Evolutionary conservation across 495 filamentous ascomycete genomes (phyloP), one percentile per base, ranked within the genome.

Genomic region (Massariosphaeria phaeospora): DNA sequence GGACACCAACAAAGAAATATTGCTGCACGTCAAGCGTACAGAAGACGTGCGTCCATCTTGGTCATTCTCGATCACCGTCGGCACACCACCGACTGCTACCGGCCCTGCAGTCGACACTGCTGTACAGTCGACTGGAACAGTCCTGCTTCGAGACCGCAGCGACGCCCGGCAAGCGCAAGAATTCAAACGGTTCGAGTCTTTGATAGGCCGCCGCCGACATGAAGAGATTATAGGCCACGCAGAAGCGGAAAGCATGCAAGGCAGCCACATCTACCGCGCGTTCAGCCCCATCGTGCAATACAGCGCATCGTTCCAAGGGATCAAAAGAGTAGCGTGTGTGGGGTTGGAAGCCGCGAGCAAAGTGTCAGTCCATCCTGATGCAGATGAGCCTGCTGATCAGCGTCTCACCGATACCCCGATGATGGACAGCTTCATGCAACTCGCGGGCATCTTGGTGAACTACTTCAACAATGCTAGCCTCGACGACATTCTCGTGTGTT

Each of bases 371-470:
- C 35, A 8, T 8, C 35, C n/a, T 5, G 7, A 7, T 39, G n/a
- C 35, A 39, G 5, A 17, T 7, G 35, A 7, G 5, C 35, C 35
- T 8, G 35, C 6, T 17, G 35, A 39, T 17, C 35, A 39, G n/a
- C 7, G 6, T 39, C 35, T 39, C n/a, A 39, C 35, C n/a, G 39
- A 42, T 18, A 18, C 18, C 13, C 46, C 46, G 17, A 4, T 52
- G 24, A 34, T 72, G 2, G 73, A 75, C 40, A 74, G 69, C 40
- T 72, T 73, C 53, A 11, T 70, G 2, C 72, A 74, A 44, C 66
- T 76, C 0, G 63, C 72, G 0, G 72, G 72, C 2, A 55, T 75
- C 3, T 69, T 70, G 30, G 67, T 70, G 15, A 75, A 76, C 53
- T 67, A 66, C 40, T 52, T 75, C 10, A 57, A 48, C 11, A 52